phyloP scores from a whole-genome alignment of 257 asterid species.

The Capsicum rhomboideum region DNA sequence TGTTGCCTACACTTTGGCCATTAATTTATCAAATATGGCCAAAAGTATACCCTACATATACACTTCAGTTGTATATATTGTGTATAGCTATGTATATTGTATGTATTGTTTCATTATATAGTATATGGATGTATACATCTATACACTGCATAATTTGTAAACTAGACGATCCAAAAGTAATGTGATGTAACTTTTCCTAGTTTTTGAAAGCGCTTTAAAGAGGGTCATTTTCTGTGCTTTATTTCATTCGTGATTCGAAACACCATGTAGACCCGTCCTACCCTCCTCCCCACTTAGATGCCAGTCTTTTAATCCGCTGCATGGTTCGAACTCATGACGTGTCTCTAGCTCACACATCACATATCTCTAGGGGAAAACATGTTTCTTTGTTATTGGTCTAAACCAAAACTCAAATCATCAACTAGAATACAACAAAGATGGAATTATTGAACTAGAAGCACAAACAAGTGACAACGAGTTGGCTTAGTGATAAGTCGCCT shows the following conservation, averaged over 20 bases:
- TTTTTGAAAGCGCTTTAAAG: neutral
- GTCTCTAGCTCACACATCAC: neutral
- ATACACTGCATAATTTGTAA: too few species aligned
- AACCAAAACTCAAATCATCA: neutral
- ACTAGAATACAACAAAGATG: neutral
- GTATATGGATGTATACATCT: too few species aligned
- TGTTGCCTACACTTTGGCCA: too few species aligned
- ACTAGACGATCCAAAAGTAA: too few species aligned
- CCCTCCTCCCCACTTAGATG: neutral
- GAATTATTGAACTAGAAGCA: neutral
- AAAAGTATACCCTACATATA: too few species aligned
- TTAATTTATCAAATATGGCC: too few species aligned
- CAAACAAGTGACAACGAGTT: neutral
- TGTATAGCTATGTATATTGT: too few species aligned
- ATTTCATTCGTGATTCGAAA: neutral
- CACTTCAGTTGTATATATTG: too few species aligned
- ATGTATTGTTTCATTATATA: too few species aligned
- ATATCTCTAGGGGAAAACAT: neutral
- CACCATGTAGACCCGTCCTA: neutral
- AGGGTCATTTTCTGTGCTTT: neutral
- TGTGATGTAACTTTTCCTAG: too few species aligned
- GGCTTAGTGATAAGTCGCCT: neutral
- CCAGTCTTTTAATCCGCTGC: neutral
- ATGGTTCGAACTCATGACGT: neutral
- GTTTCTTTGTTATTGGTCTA: neutral